These are phyloP conservation scores for Trametes cinnabarina DNA, from an alignment of 768 basidiomycete species.

Conservation along the genomic window DNA sequence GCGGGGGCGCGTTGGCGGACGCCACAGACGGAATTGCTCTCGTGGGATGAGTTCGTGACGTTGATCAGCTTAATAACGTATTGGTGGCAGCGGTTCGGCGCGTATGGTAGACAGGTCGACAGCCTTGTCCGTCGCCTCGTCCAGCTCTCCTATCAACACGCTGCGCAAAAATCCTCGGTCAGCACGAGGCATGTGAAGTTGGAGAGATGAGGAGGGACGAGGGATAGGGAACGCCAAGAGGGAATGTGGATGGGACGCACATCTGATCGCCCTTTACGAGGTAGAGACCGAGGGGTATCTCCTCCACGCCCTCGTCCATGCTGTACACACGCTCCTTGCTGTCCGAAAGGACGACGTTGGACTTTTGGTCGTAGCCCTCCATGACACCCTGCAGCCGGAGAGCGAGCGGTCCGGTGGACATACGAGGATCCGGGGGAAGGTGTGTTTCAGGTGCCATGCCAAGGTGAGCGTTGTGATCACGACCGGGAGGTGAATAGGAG, in stretches of 20 bases:
- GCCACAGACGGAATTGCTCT: not conserved
- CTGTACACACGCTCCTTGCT: conserved; percentile 92
- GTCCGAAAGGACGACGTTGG: conserved; percentile 93
- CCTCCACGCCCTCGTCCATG: conserved; percentile 88
- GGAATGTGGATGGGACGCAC: conserved; percentile 49
- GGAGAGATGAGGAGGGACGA: no score
- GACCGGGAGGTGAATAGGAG: not conserved
- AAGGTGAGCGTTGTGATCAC: not conserved
- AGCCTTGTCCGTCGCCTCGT: conserved; percentile 74
- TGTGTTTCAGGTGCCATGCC: not conserved
- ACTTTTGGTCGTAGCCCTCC: conserved; percentile 92
- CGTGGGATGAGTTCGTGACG: not conserved
- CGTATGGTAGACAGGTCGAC: conserved; percentile 74
- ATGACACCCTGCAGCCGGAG: conserved; percentile 66
- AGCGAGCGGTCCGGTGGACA: not conserved
- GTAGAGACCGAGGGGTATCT: conserved; percentile 91
- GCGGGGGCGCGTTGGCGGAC: not conserved
- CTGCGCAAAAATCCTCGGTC: no score
- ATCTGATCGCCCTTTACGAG: conserved; percentile 98
- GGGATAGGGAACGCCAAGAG: not conserved
- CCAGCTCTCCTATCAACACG: conserved; percentile 81
- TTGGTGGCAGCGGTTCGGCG: conserved; percentile 84
- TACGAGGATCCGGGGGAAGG: not conserved
- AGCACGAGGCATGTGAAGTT: no score
- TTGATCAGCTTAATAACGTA: conserved; percentile 55